Evolutionary conservation across 2,329 filamentous ascomycete genomes (phyloP), one percentile per base, ranked within the genome.

Genomic region (Colletotrichum euphorbiae): DNA sequence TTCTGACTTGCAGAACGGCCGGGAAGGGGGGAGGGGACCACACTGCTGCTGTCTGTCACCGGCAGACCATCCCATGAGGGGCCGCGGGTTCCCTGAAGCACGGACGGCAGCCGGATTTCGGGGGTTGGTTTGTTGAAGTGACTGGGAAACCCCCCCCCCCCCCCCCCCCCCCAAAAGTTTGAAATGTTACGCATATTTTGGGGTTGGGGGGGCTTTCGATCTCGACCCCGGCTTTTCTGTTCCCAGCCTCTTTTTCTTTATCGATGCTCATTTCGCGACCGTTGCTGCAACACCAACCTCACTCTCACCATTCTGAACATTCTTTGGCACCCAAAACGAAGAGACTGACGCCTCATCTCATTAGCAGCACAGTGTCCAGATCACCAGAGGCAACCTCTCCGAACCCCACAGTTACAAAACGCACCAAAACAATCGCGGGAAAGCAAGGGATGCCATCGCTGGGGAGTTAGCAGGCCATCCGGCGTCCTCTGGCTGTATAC

Each of bases 391-490:
- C 24, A 24, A 24, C 9, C 31, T 36, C 51, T 54, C 46, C 19
- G 8, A 28, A 19, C 13, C 46, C 13, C 46, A 15, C 19, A 50
- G 24, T 9, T 3, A 3, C 15, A 21, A 15, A 46, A 6, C 1
- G 52, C 52, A 24, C 52, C 19, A 36, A 33, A 36, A 33, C 24
- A 24, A 58, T 46, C 40, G 42, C 55, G 42, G 55, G 55, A 58
- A 58, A 36, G 55, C 55, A 58, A 58, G 55, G 55, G 54, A 45
- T 57, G 54, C n/a, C n/a, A n/a, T n/a, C n/a, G 54, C 54, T 57
- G 54, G 54, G 36, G 15, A 2, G 33, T 19, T 19, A 19, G 45
- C 45, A 48, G 28, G 12, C 17, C 17, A 9, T n/a, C 2, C n/a
- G 40, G 40, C 12, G 33, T 38, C 33, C 33, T 5, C 9, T 38